These are phyloP conservation scores for Talaromyces sp. DNA, from an alignment of 2,329 filamentous ascomycete species.

Conservation along the genomic window DNA sequence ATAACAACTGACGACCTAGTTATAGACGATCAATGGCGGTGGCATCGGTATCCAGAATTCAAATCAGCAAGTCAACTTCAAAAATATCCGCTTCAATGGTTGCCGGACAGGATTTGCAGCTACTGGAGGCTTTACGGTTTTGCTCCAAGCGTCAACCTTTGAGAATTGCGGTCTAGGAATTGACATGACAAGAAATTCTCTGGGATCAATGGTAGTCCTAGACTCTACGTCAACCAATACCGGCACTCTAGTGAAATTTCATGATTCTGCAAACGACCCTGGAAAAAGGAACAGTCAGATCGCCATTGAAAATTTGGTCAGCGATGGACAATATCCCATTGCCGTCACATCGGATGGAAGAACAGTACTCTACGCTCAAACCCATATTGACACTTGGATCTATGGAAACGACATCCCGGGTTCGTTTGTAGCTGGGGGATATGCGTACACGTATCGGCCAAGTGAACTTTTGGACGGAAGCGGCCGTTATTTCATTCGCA, in stretches of 20 bases:
- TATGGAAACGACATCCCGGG: conserved; percentile 27
- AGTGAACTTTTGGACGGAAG: background rate
- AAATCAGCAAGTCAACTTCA: conserved; percentile 37
- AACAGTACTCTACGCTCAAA: conserved; percentile 19
- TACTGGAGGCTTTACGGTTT: conserved; percentile 27
- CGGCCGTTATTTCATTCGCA: conserved; percentile 37
- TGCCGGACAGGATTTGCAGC: conserved; percentile 51
- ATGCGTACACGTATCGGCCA: conserved; percentile 7
- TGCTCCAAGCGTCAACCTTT: conserved; percentile 22
- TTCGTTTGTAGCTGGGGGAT: background rate
- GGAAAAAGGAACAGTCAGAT: conserved; percentile 28
- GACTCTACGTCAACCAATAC: conserved; percentile 18
- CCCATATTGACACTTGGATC: conserved; percentile 26
- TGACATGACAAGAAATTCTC: conserved; percentile 13
- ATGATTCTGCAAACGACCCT: conserved; percentile 22
- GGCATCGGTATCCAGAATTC: conserved; percentile 27
- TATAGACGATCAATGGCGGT: conserved; percentile 24
- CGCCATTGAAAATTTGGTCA: conserved; percentile 27
- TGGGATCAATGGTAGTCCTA: conserved; percentile 18
- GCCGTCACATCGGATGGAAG: conserved; percentile 24
- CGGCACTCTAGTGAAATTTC: conserved; percentile 14
- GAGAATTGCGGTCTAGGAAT: conserved; percentile 17
- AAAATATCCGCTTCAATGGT: conserved; percentile 54
- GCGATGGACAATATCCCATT: conserved; percentile 19
- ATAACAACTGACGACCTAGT: background rate